phyloP scores from a whole-genome alignment of 2,329 filamentous ascomycete genomes.

The Conoideocrella luteorostrata region DNA sequence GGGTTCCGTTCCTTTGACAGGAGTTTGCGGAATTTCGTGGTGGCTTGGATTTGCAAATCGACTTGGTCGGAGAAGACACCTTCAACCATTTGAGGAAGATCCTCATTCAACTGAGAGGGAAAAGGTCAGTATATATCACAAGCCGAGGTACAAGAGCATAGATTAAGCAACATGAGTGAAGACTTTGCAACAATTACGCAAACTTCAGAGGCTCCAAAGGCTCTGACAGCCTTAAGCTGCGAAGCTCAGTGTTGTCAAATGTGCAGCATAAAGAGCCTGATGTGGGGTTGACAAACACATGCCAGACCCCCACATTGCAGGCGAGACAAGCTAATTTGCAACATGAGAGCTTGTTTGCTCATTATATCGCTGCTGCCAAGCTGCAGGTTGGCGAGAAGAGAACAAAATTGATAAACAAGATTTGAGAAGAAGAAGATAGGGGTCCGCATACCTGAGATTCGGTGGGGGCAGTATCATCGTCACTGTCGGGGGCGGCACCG shows the following conservation, averaged over 20 bases:
- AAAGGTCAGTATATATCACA: constrained; percentile 17
- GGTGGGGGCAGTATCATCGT: constrained; percentile 91
- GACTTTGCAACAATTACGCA: no score
- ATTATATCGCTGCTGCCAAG: neutral
- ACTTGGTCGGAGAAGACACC: constrained; percentile 99
- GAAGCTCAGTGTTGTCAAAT: no score
- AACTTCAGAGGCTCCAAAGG: no score
- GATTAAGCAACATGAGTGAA: no score
- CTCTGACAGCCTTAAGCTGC: no score
- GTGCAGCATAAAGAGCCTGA: no score
- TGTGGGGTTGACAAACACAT: constrained; percentile 26
- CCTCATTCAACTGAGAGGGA: constrained; percentile 73
- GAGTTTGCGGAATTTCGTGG: constrained; percentile 97
- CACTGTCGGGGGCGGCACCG: constrained; percentile 87
- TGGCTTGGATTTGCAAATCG: constrained; percentile 93
- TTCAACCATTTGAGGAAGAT: constrained; percentile 95
- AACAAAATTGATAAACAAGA: neutral
- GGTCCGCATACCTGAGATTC: constrained; percentile 75
- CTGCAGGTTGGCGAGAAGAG: constrained; percentile 1
- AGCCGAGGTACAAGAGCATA: no score
- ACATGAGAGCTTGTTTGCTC: constrained; percentile 1
- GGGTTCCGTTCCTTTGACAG: constrained; percentile 98
- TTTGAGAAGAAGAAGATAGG: constrained; percentile 7
- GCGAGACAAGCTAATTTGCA: constrained; percentile 9
- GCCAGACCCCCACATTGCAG: constrained; percentile 26